These are phyloP conservation scores for Phytophthora pini DNA, from an alignment of 352 stramenopile genomes.

Conservation along the genomic window DNA sequence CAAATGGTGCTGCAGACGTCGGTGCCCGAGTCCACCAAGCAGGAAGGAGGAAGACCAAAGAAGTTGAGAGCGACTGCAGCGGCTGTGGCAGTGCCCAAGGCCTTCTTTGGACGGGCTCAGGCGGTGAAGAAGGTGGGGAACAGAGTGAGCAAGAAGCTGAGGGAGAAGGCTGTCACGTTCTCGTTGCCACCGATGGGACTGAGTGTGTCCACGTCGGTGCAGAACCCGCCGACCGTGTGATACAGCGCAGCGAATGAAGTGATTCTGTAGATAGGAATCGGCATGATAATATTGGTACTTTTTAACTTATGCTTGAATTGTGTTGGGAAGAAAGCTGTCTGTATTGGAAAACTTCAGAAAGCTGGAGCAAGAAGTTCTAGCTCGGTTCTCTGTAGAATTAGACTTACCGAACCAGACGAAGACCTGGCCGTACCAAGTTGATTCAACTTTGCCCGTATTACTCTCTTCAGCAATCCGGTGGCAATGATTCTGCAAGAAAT, in stretches of 20 bases:
- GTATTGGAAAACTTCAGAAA: no score
- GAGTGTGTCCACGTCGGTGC: constrained; percentile 65
- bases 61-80: constrained; percentile 28
- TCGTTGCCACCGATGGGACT: constrained; percentile 76
- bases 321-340: no score
- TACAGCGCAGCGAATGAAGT: no score
- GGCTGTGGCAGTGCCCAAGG: constrained; percentile 44
- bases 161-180: constrained; percentile 69
- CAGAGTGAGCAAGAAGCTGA: constrained; percentile 71
- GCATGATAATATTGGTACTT: neutral
- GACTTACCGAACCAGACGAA: no score
- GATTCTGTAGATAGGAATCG: constrained; percentile 12
- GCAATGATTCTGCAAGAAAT: no score
- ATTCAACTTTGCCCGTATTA: no score
- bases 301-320: constrained; percentile 26
- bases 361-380: no score
- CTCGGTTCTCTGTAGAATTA: no score
- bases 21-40: constrained; percentile 13
- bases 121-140: constrained; percentile 67
- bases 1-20: constrained; percentile 52
- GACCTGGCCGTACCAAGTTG: no score
- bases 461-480: no score
- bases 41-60: constrained; percentile 21
- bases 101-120: constrained; percentile 62
- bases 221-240: constrained; percentile 50